phyloP scores from a whole-genome alignment of 495 filamentous ascomycete genomes.

The Evansstolkia leycettana region DNA sequence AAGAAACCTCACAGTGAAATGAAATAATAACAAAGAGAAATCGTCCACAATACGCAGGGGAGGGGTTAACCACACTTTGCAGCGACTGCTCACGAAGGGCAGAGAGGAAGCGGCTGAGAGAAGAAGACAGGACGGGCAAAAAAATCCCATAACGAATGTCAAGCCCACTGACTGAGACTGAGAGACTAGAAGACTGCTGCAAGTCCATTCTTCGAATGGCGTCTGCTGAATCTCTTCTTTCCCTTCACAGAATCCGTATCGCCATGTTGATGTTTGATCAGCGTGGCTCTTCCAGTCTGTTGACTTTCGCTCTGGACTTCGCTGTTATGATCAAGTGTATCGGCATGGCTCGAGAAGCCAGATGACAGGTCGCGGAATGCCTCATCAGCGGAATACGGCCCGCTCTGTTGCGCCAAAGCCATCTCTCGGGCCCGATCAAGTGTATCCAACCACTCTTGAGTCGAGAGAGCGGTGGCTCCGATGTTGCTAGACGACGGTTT shows the following conservation, averaged over 20 bases:
- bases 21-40: too few relatives aligned
- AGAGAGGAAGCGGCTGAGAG: too few relatives aligned
- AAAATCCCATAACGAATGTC: too few relatives aligned
- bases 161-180: background rate
- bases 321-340: slow-evolving; percentile 52
- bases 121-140: too few relatives aligned
- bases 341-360: slow-evolving; percentile 60
- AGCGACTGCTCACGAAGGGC: too few relatives aligned
- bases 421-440: slow-evolving; percentile 74
- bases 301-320: slow-evolving; percentile 23
- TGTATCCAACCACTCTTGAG: slow-evolving; percentile 79
- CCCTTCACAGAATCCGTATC: slow-evolving; percentile 46
- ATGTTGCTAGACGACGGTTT: slow-evolving; percentile 47
- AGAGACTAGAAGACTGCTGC: slow-evolving; percentile 58
- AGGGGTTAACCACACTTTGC: too few relatives aligned
- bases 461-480: slow-evolving; percentile 35
- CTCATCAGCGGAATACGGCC: slow-evolving; percentile 58
- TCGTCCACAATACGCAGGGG: too few relatives aligned
- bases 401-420: slow-evolving; percentile 55
- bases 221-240: slow-evolving; percentile 75
- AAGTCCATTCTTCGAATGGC: slow-evolving; percentile 81
- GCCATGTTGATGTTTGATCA: slow-evolving; percentile 33
- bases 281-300: slow-evolving; percentile 28
- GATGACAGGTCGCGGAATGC: slow-evolving; percentile 62
- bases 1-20: too few relatives aligned